A percentile compares a stretch with the other conserved stretches of the same genome.
These are phyloP conservation scores for Rhizopogon vinicolor DNA, from an alignment of 768 basidiomycete genomes.

Conservation along the genomic window DNA sequence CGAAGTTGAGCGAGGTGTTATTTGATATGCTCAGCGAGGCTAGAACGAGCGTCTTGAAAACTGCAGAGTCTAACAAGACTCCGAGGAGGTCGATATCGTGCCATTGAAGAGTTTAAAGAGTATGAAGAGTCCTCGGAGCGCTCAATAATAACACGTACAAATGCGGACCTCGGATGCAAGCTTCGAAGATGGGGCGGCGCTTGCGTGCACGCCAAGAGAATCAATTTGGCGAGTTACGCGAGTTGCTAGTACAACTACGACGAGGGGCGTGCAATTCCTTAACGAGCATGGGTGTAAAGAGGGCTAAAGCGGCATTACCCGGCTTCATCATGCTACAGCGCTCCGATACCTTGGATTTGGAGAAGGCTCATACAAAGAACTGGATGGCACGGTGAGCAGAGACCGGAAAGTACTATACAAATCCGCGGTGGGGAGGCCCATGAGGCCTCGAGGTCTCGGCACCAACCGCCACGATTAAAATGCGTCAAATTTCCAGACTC, in stretches of 20 bases:
- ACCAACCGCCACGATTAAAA: no score
- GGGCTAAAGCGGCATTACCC: no score
- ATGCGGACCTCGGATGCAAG: background rate
- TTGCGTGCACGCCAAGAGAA: background rate
- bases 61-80: background rate
- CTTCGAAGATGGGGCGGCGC: background rate
- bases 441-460: no score
- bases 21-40: background rate
- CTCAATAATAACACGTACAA: background rate
- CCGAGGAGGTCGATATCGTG: background rate
- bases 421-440: no score
- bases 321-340: no score
- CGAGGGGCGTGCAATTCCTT: background rate
- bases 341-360: no score
- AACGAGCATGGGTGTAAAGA: background rate
- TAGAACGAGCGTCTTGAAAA: background rate
- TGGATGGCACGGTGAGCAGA: no score
- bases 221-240: background rate
- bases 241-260: background rate
- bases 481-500: no score
- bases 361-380: no score
- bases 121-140: background rate
- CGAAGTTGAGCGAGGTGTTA: background rate
- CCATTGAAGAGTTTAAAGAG: no score
- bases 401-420: no score